A percentile compares a stretch with the other conserved stretches of the same genome.
Evolutionary conservation across 78 protist genomes (phyloP).

Genomic region (Creolimax fragrantissima): DNA sequence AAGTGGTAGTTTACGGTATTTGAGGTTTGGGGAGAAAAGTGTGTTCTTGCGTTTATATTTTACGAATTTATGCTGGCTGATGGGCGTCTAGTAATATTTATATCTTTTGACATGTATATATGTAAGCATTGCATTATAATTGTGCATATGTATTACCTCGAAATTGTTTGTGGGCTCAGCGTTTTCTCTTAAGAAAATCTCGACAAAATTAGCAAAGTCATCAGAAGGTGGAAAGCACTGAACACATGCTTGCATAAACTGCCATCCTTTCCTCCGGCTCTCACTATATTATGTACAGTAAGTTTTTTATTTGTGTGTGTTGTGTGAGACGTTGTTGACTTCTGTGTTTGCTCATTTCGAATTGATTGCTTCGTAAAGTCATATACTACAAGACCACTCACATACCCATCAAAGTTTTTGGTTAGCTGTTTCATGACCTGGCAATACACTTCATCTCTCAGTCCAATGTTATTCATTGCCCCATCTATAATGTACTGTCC

Average conservation of each 20-base stretch:
- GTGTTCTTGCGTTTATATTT: too few relatives aligned
- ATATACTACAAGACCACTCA: too few relatives aligned
- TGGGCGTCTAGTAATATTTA: too few relatives aligned
- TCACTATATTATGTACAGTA: background rate
- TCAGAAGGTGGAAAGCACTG: conserved; percentile 17
- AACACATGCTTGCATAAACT: conserved; percentile 13
- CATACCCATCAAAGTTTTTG: conserved; percentile 7
- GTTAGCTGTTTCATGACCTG: conserved; percentile 20
- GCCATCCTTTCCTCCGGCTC: conserved; percentile 27
- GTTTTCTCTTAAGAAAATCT: background rate
- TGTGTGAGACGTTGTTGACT: too few relatives aligned
- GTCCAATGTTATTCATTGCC: background rate
- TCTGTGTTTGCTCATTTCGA: too few relatives aligned
- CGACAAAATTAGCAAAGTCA: background rate
- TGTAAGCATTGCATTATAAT: too few relatives aligned
- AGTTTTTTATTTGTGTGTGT: too few relatives aligned
- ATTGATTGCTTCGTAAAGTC: too few relatives aligned
- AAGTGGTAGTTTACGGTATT: background rate
- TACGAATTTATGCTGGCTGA: too few relatives aligned
- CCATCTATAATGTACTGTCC: conserved; percentile 10
- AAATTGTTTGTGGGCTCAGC: background rate
- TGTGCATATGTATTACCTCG: conserved; percentile 7
- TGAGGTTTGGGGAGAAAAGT: background rate
- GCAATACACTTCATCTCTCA: conserved; percentile 35
- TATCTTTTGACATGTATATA: too few relatives aligned